phyloP scores from a whole-genome alignment of 352 stramenopile genomes.

The Elongisporangium senticosum region DNA sequence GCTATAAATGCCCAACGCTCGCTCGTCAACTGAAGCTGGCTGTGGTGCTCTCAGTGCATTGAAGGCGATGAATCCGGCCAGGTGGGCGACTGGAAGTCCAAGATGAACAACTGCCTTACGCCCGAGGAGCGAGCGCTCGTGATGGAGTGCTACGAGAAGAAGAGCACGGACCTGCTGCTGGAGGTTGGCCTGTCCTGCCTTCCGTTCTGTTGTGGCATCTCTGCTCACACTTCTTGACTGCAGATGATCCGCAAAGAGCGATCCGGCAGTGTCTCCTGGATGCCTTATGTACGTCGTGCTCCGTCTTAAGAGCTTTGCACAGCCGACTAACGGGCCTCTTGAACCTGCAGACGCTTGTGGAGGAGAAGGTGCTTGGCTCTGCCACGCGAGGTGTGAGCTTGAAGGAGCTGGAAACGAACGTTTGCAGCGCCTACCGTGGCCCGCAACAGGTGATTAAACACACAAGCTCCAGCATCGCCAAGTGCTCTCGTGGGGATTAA shows the following conservation, averaged over 20 bases:
- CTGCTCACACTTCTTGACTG: neutral
- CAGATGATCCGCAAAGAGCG: slow-evolving; percentile 62
- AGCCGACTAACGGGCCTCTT: neutral
- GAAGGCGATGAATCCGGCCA: slow-evolving; percentile 70
- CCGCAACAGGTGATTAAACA: slow-evolving; percentile 22
- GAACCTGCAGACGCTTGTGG: slow-evolving; percentile 44
- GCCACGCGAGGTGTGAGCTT: slow-evolving; percentile 51
- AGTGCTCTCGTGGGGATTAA: neutral
- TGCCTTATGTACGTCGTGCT: slow-evolving; percentile 57
- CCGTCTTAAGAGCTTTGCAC: neutral
- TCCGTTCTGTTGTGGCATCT: neutral
- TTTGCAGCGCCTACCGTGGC: slow-evolving; percentile 66
- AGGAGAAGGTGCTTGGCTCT: slow-evolving; percentile 52
- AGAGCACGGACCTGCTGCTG: slow-evolving; percentile 43
- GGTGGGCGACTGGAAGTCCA: slow-evolving; percentile 63
- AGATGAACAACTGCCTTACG: slow-evolving; percentile 67
- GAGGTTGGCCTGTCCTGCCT: slow-evolving; percentile 18
- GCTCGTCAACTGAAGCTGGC: neutral
- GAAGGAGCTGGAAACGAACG: slow-evolving; percentile 43
- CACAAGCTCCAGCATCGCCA: neutral
- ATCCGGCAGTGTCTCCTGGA: slow-evolving; percentile 47
- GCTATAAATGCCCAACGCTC: slow-evolving; percentile 1
- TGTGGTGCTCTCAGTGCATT: slow-evolving; percentile 37
- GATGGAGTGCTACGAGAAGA: slow-evolving; percentile 56
- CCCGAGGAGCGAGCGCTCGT: slow-evolving; percentile 45